These are phyloP conservation scores for Paraphysoderma sedebokerense DNA, from an alignment of 371 early-diverging fungal genomes.

Conservation along the genomic window DNA sequence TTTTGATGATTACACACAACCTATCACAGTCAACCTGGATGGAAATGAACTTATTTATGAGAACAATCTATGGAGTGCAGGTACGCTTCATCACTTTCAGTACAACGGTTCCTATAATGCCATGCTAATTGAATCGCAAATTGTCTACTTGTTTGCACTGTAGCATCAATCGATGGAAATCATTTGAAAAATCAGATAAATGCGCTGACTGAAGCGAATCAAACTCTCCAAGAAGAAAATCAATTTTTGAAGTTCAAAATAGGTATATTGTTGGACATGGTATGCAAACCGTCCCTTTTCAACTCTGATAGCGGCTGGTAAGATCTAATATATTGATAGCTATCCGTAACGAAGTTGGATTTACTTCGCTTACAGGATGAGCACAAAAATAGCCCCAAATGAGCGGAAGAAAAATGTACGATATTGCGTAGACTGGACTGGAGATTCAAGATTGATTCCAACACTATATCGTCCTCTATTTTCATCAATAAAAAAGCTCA, in stretches of 20 bases:
- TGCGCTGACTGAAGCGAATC: neutral
- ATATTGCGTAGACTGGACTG: too few species aligned
- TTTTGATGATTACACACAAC: slow-evolving; percentile 1
- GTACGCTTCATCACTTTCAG: too few species aligned
- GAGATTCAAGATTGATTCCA: too few species aligned
- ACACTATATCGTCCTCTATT: too few species aligned
- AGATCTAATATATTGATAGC: neutral
- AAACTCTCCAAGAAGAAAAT: slow-evolving; percentile 3
- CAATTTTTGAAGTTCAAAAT: slow-evolving; percentile 3
- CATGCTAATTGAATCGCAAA: too few species aligned
- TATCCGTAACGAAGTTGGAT: slow-evolving; percentile 1
- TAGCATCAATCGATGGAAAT: neutral
- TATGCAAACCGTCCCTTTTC: neutral
- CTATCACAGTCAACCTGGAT: slow-evolving; percentile 1
- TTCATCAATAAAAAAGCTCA: too few species aligned
- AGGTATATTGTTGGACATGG: slow-evolving; percentile 4
- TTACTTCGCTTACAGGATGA: slow-evolving; percentile 1
- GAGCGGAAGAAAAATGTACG: too few species aligned
- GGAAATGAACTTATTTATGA: slow-evolving; percentile 2
- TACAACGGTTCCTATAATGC: too few species aligned
- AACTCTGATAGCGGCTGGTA: neutral
- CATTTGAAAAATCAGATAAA: slow-evolving; percentile 2
- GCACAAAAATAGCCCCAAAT: neutral
- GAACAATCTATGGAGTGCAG: neutral
- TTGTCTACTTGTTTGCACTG: too few species aligned